Conservation (phyloP, 2,329 filamentous ascomycete genomes). For the Nemania sp. region DNA sequence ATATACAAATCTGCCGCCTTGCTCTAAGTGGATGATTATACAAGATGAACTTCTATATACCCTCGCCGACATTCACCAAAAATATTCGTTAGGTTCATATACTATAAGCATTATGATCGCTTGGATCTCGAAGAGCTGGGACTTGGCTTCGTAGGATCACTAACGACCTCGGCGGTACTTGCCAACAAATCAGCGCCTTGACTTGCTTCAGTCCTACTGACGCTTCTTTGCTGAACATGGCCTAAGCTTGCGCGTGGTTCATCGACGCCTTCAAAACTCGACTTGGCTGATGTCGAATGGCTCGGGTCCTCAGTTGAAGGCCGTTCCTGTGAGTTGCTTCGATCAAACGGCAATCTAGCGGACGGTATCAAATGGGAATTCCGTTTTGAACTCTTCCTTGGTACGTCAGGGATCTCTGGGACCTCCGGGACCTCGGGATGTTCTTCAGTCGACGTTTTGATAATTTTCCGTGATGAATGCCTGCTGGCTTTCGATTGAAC, state of each 20-base stretch:
- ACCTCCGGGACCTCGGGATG: conserved; percentile 31
- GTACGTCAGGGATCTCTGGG: conserved; percentile 58
- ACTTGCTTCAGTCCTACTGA: conserved; percentile 57
- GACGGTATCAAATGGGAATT: conserved; percentile 42
- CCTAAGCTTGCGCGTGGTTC: conserved; percentile 60
- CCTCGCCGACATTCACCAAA: conserved; percentile 13
- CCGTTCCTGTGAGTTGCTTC: conserved; percentile 56
- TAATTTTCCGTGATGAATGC: conserved; percentile 43
- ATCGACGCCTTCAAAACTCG: conserved; percentile 39
- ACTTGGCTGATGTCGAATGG: conserved; percentile 41
- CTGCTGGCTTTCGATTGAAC: conserved; percentile 62
- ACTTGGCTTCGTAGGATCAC: conserved; percentile 42
- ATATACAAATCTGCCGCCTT: conserved; percentile 21
- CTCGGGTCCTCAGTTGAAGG: conserved; percentile 53
- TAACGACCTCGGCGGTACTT: conserved; percentile 60
- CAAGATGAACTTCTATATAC: conserved; percentile 23
- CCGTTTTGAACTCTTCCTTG: conserved; percentile 73
- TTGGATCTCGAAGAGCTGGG: conserved; percentile 21
- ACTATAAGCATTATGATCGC: conserved; percentile 8
- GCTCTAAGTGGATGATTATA: conserved; percentile 26
- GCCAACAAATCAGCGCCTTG: conserved; percentile 53
- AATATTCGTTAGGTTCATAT: conserved; percentile 28
- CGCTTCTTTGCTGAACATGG: conserved; percentile 60
- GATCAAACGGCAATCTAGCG: conserved; percentile 59
- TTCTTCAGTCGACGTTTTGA: conserved; percentile 34